phyloP scores from a whole-genome alignment of 352 stramenopile species.

The Globisporangium echinulatum region DNA sequence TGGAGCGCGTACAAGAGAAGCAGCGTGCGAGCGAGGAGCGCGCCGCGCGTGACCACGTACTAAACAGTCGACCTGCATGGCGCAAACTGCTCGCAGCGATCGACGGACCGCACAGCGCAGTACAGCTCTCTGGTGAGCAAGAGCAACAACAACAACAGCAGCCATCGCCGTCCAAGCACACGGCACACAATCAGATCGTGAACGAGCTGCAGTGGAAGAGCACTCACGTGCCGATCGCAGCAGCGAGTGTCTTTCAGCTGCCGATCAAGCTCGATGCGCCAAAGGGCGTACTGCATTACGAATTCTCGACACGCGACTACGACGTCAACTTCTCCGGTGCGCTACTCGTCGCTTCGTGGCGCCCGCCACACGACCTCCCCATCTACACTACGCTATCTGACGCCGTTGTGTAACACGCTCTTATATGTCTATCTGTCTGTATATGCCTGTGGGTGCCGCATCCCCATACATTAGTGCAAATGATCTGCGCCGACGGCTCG shows the following conservation, averaged over 20 bases:
- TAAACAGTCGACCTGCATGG: constrained; percentile 47
- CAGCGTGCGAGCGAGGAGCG: constrained; percentile 34
- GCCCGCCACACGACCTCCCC: neutral
- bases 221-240: constrained; percentile 63
- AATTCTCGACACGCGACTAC: constrained; percentile 66
- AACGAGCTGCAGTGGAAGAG: constrained; percentile 73
- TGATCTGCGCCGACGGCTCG: constrained; percentile 50
- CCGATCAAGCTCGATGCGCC: constrained; percentile 64
- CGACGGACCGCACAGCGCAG: constrained; percentile 23
- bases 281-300: constrained; percentile 49
- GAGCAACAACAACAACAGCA: constrained; percentile 1
- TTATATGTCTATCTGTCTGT: too few species aligned
- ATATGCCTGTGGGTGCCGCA: neutral
- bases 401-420: too few species aligned
- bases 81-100: constrained; percentile 49
- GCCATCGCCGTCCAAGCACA: constrained; percentile 4
- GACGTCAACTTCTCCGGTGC: constrained; percentile 57
- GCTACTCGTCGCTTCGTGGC: neutral
- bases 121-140: constrained; percentile 4
- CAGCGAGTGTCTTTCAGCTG: constrained; percentile 55
- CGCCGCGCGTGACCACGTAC: constrained; percentile 26
- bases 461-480: constrained; percentile 27
- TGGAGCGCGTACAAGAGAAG: constrained; percentile 57
- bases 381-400: neutral
- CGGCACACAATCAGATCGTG: constrained; percentile 23